phyloP scores from a whole-genome alignment of 495 filamentous ascomycete genomes.

The Neurospora sublineolata region DNA sequence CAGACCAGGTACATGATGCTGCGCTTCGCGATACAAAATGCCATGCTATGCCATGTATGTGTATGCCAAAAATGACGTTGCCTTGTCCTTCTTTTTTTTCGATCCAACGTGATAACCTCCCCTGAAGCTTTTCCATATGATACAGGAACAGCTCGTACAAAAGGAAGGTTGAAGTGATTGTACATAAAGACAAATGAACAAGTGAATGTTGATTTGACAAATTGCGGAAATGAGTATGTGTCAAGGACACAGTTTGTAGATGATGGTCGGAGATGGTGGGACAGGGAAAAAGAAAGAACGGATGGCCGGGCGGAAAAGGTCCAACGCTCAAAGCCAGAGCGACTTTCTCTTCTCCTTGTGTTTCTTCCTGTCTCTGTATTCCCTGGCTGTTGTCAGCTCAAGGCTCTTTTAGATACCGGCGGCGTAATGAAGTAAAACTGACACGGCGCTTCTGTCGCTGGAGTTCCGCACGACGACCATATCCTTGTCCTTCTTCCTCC shows the following conservation, averaged over 20 bases:
- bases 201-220: background rate
- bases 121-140: background rate
- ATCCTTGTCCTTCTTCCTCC: constrained; percentile 20
- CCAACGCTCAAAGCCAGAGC: background rate
- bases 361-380: background rate
- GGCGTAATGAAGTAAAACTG: constrained; percentile 24
- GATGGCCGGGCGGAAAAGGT: background rate
- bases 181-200: background rate
- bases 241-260: background rate
- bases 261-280: background rate
- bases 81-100: background rate
- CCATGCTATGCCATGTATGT: background rate
- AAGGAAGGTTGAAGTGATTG: background rate
- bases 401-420: constrained; percentile 12
- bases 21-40: background rate
- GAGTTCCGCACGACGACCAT: constrained; percentile 25
- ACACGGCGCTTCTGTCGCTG: constrained; percentile 22
- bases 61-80: background rate
- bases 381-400: background rate
- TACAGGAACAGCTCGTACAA: background rate
- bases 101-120: background rate
- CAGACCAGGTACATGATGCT: background rate
- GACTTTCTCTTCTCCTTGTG: background rate
- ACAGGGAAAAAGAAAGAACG: background rate
- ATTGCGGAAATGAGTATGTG: background rate